Base-by-base conservation (phyloP, 495 filamentous ascomycete genomes). In the Aspergillus avenaceus region DNA sequence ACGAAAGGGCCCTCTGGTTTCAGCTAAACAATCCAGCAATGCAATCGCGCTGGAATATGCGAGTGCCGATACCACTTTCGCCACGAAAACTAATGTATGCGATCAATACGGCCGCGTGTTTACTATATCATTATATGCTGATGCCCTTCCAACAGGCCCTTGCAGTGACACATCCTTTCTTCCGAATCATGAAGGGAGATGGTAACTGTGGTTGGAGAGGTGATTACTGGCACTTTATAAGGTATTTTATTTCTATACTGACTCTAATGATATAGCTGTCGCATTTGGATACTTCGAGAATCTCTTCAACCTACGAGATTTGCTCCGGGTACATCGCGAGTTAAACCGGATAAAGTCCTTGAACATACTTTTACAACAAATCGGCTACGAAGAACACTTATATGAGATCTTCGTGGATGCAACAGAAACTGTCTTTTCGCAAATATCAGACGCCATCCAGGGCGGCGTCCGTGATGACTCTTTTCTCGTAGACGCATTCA, bases 201-300 rank as follows among this genome's bases (percentile, higher is more conserved):
- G 93, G 93, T 29, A 91, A 95, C 62, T 98, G 93, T 72, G 93
- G 93, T 55, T 98, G 93, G 92, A 80, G 93, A 85, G 93, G 92
- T 96, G 80, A 45, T 64, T 31, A 5, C 11, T 8, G 64, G 67
- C 72, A n/a, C 53, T 56, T 37, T 27, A 27, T 28, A 2, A 38
- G 3, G 6, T 13, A 19, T 23, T 28, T 22, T 41, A 12, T 27
- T n/a, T n/a, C n/a, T 21, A 45, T 48, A 38, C 13, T 22, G 4
- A 26, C 55, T 62, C 38, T 64, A 56, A 36, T 52, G 49, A 13
- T 58, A 37, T 55, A 97, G 93, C 93, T 34, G 84, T 96, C 64
- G 92, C 83, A 16, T 98, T 96, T 65, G 83, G 83, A 45, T 97
- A 96, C 70, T 96, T 95, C 56, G 93, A 98, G 69, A 83, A 80